Evolutionary conservation across 2,329 filamentous ascomycete genomes (phyloP), one percentile per base, ranked within the genome.

Genomic region (Botrytis fabae): DNA sequence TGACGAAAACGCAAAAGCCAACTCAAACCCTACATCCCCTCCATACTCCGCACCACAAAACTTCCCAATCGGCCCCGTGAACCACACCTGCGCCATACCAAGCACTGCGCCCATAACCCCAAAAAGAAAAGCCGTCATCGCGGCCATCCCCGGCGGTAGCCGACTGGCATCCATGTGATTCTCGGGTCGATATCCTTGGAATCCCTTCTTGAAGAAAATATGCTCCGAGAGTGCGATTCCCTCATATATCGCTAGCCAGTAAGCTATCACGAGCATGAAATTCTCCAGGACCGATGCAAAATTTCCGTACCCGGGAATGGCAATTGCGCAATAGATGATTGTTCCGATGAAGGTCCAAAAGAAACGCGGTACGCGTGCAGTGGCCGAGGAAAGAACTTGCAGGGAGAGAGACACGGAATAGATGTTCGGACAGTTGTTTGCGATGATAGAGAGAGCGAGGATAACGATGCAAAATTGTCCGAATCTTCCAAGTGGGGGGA

Each of bases 231-330:
- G 28, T 74, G 74, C 64, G 75, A 93, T 88, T 64, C 87, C 90
- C 75, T 89, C 87, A 82, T 93, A 94, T 77, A 93, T 92, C 65
- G 91, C 89, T 2, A 93, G 85, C 91, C 92, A 94, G 83, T 93
- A 94, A 2, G 88, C 88, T 75, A 90, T 90, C 69, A 90, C 80
- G 74, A 88, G 82, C 89, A 93, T 92, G 82, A 93, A 92, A 81
- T 92, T 91, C 79, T 91, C 86, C 22, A 93, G 84, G 4, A 91
- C 86, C 10, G 81, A 79, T 76, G 90, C 88, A 80, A 93, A 93
- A 79, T 90, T 85, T 7, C 82, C 82, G 82, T 92, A 93, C 2
- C 90, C 92, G 0, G 91, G 90, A 70, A 94, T 91, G 14, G 90
- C 88, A 77, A 93, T 89, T 38, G 87, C 91, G 75, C 92, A 87